These are phyloP conservation scores for Apiospora koreana DNA, from an alignment of 2,329 filamentous ascomycete genomes.

Conservation along the genomic window DNA sequence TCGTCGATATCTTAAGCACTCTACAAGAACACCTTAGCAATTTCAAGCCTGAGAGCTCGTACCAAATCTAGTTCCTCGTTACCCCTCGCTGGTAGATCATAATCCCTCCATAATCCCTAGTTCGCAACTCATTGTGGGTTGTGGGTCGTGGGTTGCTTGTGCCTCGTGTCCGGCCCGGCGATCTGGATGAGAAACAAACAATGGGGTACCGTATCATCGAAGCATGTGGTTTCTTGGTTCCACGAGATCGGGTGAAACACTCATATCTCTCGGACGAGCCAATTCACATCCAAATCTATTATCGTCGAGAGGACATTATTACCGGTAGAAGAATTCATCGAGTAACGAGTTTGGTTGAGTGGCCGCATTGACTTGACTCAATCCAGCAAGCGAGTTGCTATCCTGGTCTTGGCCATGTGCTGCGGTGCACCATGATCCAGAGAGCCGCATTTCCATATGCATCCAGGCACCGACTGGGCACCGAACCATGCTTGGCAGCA, in stretches of 20 bases:
- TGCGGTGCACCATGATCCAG: background rate
- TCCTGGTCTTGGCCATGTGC: background rate
- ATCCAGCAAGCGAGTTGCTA: background rate
- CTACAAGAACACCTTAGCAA: background rate
- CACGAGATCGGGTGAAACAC: background rate
- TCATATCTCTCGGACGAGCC: background rate
- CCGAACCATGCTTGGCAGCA: background rate
- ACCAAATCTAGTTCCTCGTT: background rate
- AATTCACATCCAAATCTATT: background rate
- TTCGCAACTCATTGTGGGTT: background rate
- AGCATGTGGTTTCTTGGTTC: background rate
- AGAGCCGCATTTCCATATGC: background rate
- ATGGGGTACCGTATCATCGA: background rate
- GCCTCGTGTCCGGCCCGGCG: background rate
- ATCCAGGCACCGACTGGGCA: background rate
- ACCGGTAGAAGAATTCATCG: too few species aligned
- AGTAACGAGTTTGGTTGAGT: background rate
- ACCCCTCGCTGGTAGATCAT: background rate
- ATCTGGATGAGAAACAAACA: constrained; percentile 5
- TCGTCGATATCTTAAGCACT: too few species aligned
- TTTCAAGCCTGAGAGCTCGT: background rate
- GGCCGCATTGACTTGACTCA: background rate
- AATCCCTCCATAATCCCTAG: background rate
- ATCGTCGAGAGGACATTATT: background rate
- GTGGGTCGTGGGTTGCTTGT: too few species aligned